Conservation (phyloP, 148 eudicot genomes). For the Mesembryanthemum crystallinum region DNA sequence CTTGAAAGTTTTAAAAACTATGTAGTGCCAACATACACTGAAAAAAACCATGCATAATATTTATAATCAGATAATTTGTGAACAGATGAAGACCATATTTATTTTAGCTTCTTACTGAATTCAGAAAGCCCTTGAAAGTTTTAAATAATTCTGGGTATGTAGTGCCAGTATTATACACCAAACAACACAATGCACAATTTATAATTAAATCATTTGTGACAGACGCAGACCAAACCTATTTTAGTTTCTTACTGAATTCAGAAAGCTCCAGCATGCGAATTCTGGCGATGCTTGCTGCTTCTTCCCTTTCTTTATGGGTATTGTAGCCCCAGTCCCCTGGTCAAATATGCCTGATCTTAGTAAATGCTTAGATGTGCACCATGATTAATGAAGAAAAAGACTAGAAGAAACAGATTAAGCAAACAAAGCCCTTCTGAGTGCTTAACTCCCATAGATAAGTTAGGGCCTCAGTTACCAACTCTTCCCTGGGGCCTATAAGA, state of each 20-base stretch:
- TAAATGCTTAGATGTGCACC: slow-evolving; percentile 2
- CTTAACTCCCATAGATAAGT: background rate
- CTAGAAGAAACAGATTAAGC: background rate
- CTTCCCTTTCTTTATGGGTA: slow-evolving; percentile 77
- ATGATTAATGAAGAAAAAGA: slow-evolving; percentile 2
- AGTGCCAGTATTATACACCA: slow-evolving; percentile 1
- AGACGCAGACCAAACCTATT: slow-evolving; percentile 24
- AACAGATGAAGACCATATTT: background rate
- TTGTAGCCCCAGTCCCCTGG: slow-evolving; percentile 97
- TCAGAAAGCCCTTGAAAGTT: too few relatives aligned
- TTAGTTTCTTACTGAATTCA: slow-evolving; percentile 82
- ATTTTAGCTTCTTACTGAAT: slow-evolving; percentile 85
- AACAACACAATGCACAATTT: slow-evolving; percentile 1
- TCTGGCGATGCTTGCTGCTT: slow-evolving; percentile 71
- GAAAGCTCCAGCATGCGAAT: slow-evolving; percentile 73
- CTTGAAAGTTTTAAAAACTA: background rate
- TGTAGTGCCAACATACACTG: slow-evolving; percentile 9
- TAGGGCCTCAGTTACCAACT: background rate
- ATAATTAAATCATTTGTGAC: slow-evolving; percentile 11
- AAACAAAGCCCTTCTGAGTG: background rate
- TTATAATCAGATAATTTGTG: slow-evolving; percentile 9
- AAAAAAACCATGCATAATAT: background rate
- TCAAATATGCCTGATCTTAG: slow-evolving; percentile 16
- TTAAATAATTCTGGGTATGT: slow-evolving; percentile 13
- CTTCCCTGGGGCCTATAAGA: background rate